Evolutionary conservation across 2,329 filamentous ascomycete species (phyloP).

Genomic region (Claviceps sp.): DNA sequence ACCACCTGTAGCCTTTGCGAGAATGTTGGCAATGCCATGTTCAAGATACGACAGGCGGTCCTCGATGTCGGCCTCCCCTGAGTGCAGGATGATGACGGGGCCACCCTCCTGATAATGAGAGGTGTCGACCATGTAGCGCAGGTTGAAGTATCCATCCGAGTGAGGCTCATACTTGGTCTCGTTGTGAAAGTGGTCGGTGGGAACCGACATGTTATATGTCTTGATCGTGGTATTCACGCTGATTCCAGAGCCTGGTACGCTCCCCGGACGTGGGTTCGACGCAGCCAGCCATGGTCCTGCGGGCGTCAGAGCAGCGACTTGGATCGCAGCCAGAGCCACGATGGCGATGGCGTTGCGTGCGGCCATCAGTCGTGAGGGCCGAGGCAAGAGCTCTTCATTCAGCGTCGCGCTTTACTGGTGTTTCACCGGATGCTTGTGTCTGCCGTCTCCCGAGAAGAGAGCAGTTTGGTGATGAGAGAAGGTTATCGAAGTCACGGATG

Average conservation of each 20-base stretch:
- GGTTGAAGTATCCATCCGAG: constrained; percentile 48
- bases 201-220: constrained; percentile 27
- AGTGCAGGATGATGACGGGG: constrained; percentile 64
- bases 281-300: neutral
- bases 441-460: no score
- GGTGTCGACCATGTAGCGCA: constrained; percentile 77
- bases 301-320: neutral
- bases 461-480: no score
- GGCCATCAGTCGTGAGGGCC: neutral
- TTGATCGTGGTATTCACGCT: constrained; percentile 6
- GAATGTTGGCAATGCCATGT: constrained; percentile 61
- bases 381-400: no score
- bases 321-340: neutral
- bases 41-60: constrained; percentile 56
- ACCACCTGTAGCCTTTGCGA: constrained; percentile 58
- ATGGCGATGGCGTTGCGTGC: neutral
- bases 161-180: constrained; percentile 68
- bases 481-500: no score
- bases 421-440: no score
- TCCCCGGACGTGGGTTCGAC: neutral
- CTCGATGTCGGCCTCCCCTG: constrained; percentile 55
- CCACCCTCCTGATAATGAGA: constrained; percentile 63
- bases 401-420: neutral
- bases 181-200: constrained; percentile 75
- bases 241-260: no score